phyloP scores from a whole-genome alignment of 192 early-diverging fungal species.

The Fimicolochytrium jonesii region DNA sequence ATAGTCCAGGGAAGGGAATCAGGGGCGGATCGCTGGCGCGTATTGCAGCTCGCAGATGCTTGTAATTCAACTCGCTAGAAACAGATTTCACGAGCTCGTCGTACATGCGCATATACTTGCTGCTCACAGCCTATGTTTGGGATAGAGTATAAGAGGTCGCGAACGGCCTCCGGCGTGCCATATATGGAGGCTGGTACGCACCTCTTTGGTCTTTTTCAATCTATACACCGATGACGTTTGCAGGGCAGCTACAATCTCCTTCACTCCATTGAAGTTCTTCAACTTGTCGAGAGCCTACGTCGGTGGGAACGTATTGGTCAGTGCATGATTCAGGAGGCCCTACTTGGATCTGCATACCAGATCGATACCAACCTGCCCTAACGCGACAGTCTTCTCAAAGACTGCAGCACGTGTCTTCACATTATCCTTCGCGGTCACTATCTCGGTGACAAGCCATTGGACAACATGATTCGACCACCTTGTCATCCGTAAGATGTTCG shows the following conservation, averaged over 20 bases:
- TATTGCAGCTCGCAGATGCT: slow-evolving; percentile 45
- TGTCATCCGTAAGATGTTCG: slow-evolving; percentile 50
- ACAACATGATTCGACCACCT: slow-evolving; percentile 57
- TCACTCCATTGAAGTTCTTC: slow-evolving; percentile 58
- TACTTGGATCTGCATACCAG: too few relatives aligned
- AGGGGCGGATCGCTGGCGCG: slow-evolving; percentile 49
- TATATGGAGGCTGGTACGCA: not conserved
- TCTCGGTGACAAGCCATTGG: slow-evolving; percentile 54
- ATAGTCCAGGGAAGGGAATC: slow-evolving; percentile 58
- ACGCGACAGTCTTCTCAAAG: slow-evolving; percentile 41
- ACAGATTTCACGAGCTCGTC: slow-evolving; percentile 44
- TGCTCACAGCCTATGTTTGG: slow-evolving; percentile 19
- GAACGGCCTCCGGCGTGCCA: not conserved
- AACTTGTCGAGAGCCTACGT: slow-evolving; percentile 32
- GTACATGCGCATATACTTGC: slow-evolving; percentile 42
- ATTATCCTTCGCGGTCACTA: slow-evolving; percentile 45
- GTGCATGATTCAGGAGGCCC: too few relatives aligned
- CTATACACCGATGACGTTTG: slow-evolving; percentile 50
- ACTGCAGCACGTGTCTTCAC: slow-evolving; percentile 37
- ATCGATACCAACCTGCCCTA: slow-evolving; percentile 32
- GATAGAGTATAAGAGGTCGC: not conserved
- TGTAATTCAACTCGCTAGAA: slow-evolving; percentile 55
- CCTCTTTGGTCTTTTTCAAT: slow-evolving; percentile 51
- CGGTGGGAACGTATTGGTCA: too few relatives aligned
- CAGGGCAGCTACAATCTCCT: slow-evolving; percentile 54